A percentile compares a stretch with the other conserved stretches of the same genome.
phyloP scores from a whole-genome alignment of 805 yeast species.

The Citeromyces matritensis region DNA sequence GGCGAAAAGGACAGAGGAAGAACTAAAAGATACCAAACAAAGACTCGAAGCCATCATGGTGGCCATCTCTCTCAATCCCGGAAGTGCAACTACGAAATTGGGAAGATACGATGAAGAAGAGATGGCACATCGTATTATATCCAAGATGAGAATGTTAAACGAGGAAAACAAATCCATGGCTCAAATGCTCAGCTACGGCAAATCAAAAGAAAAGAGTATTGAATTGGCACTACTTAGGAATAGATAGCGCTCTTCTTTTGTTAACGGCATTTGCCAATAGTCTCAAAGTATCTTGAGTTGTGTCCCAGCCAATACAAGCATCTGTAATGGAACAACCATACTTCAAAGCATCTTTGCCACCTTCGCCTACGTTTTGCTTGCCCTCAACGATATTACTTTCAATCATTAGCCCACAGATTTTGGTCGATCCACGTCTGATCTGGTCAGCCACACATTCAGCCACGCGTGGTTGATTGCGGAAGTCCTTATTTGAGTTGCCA shows the following conservation, averaged over 20 bases:
- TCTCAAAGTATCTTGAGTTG: slow-evolving; percentile 68
- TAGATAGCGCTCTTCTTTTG: slow-evolving; percentile 68
- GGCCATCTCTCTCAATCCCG: slow-evolving; percentile 35
- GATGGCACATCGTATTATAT: slow-evolving; percentile 56
- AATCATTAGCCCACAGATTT: slow-evolving; percentile 87
- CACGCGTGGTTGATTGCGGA: slow-evolving; percentile 92
- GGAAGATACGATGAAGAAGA: slow-evolving; percentile 67
- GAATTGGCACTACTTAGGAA: slow-evolving; percentile 46
- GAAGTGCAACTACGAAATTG: slow-evolving; percentile 20
- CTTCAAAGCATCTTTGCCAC: slow-evolving; percentile 42
- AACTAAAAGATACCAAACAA: slow-evolving; percentile 44
- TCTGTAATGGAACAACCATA: slow-evolving; percentile 97
- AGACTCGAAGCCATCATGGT: slow-evolving; percentile 50
- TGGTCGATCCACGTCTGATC: slow-evolving; percentile 63
- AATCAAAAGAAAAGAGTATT: slow-evolving; percentile 53
- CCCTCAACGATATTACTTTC: slow-evolving; percentile 90
- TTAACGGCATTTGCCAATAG: slow-evolving; percentile 74
- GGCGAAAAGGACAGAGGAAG: slow-evolving; percentile 17
- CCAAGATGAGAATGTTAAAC: slow-evolving; percentile 41
- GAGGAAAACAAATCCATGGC: slow-evolving; percentile 60
- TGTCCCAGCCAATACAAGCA: slow-evolving; percentile 89
- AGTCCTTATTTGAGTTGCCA: slow-evolving; percentile 92
- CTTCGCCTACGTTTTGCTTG: slow-evolving; percentile 61
- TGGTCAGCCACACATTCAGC: slow-evolving; percentile 71
- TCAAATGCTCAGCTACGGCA: slow-evolving; percentile 62